Evolutionary conservation across 1,284 basidiomycete species (phyloP).

Genomic region (Pterula multifida): DNA sequence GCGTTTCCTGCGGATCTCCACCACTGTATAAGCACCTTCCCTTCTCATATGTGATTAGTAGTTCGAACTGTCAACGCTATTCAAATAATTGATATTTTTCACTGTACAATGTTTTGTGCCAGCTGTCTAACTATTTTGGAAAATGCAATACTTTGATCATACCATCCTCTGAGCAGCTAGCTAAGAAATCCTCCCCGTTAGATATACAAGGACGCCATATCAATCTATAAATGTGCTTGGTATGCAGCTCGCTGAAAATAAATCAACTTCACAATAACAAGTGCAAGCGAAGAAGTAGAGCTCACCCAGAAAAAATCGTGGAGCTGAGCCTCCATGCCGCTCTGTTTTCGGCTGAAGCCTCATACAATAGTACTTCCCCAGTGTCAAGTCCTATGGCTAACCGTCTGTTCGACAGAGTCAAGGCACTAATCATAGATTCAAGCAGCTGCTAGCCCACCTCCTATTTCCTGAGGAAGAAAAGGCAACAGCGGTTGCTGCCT

Average conservation of each 20-base stretch:
- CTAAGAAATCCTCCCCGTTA: conserved; percentile 21
- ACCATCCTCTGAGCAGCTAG: conserved; percentile 68
- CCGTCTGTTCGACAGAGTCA: conserved; percentile 45
- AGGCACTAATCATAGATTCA: conserved; percentile 3
- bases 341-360: conserved; percentile 18
- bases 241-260: conserved; percentile 41
- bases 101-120: neutral
- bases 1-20: conserved; percentile 29
- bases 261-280: conserved; percentile 3
- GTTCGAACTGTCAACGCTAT: neutral
- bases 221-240: conserved; percentile 58
- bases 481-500: conserved; percentile 63
- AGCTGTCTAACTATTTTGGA: conserved; percentile 36
- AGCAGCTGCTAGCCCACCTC: conserved; percentile 22
- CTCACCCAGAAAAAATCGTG: conserved; percentile 38
- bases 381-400: conserved; percentile 65
- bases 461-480: conserved; percentile 33
- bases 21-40: conserved; percentile 50
- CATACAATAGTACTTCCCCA: conserved; percentile 50
- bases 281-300: conserved; percentile 1
- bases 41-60: conserved; percentile 24
- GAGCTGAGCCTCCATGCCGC: conserved; percentile 37
- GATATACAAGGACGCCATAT: conserved; percentile 43
- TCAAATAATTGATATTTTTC: conserved; percentile 7
- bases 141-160: conserved; percentile 56